These are phyloP conservation scores for Pestalotiopsis sp. DNA, from an alignment of 2,329 filamentous ascomycete species.

Conservation along the genomic window DNA sequence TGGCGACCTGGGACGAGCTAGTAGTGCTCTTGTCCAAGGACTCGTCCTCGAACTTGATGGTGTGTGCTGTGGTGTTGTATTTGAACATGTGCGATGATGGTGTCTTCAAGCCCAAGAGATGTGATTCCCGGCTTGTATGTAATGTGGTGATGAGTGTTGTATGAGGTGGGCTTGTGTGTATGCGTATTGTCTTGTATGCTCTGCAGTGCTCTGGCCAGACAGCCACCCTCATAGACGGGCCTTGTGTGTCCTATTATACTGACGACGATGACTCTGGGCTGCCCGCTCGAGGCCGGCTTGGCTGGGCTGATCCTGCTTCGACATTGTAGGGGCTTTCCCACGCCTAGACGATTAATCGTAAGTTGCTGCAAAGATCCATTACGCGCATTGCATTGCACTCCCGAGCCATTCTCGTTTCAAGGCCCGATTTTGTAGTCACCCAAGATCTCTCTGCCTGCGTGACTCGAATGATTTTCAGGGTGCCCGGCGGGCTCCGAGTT, in stretches of 20 bases:
- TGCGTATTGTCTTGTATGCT: not conserved
- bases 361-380: not conserved
- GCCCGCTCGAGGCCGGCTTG: not conserved
- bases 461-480: slow-evolving; percentile 6
- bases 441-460: not conserved
- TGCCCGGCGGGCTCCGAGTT: slow-evolving; percentile 3
- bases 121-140: not conserved
- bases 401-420: slow-evolving; percentile 6
- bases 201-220: not conserved
- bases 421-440: not conserved
- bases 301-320: not conserved
- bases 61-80: not conserved
- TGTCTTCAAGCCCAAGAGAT: not conserved
- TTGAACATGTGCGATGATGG: slow-evolving; percentile 6
- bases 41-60: slow-evolving; percentile 17
- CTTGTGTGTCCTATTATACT: not conserved
- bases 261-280: not conserved
- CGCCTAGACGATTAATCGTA: not conserved
- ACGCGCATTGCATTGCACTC: not conserved
- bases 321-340: not conserved
- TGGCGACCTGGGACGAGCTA: slow-evolving; percentile 20
- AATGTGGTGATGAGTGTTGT: not conserved
- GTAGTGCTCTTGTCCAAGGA: slow-evolving; percentile 21
- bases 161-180: not conserved
- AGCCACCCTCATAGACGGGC: not conserved